phyloP scores from a whole-genome alignment of 345 rosid genomes.

The Eucalyptus decipiens region DNA sequence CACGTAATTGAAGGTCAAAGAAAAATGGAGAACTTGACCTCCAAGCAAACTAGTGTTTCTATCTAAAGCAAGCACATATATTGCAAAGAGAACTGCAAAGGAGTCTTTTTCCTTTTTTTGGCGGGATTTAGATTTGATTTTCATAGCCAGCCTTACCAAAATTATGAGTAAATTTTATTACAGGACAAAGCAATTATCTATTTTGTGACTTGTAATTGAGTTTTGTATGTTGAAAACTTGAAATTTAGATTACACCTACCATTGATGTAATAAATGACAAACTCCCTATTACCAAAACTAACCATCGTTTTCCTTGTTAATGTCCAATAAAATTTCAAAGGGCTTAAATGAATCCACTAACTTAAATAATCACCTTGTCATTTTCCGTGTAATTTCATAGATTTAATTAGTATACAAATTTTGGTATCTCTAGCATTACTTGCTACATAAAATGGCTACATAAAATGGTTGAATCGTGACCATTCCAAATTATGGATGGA shows the following conservation, averaged over 20 bases:
- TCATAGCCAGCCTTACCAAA: not conserved
- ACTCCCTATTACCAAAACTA: not conserved
- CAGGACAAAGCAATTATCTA: not conserved
- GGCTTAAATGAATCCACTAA: not conserved
- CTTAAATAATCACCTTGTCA: not conserved
- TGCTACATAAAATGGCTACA: no score
- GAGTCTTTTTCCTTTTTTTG: not conserved
- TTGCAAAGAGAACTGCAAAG: not conserved
- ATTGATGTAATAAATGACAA: not conserved
- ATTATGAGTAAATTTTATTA: no score
- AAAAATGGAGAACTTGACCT: not conserved
- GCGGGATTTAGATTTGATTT: not conserved
- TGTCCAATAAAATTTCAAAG: not conserved
- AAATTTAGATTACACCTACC: not conserved
- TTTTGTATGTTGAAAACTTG: not conserved
- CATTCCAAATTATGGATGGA: no score
- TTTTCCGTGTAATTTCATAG: no score
- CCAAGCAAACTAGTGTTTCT: not conserved
- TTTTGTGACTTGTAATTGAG: not conserved
- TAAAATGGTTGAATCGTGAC: no score
- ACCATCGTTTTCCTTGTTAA: not conserved
- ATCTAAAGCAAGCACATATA: not conserved
- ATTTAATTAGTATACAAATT: no score
- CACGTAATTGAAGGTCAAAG: not conserved
- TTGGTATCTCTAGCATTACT: not conserved